Evolutionary conservation across 169 alveolate species (phyloP).

Genomic region (Perkinsus marinus): DNA sequence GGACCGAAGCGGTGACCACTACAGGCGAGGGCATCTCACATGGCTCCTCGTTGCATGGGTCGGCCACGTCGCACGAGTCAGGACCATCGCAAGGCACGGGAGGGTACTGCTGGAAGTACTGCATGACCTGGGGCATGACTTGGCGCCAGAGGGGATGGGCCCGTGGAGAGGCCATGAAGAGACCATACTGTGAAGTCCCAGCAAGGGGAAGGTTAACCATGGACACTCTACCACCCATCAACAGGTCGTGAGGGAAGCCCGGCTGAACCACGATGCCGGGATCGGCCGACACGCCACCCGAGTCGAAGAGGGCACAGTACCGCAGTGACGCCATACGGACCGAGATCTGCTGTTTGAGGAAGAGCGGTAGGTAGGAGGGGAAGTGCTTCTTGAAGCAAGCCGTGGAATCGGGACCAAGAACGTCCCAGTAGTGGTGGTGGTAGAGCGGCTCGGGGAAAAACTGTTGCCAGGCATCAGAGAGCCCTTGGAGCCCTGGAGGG

Average conservation of each 20-base stretch:
- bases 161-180: neutral
- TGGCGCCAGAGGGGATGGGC: neutral
- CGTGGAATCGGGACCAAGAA: neutral
- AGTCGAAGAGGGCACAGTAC: neutral
- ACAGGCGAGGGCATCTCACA: neutral
- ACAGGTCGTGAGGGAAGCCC: neutral
- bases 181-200: neutral
- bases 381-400: neutral
- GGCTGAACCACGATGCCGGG: neutral
- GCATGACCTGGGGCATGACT: neutral
- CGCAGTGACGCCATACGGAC: neutral
- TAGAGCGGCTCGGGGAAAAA: neutral
- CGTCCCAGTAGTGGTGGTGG: neutral
- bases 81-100: neutral
- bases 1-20: neutral
- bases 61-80: neutral
- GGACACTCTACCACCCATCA: neutral
- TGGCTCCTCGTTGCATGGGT: neutral
- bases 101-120: neutral
- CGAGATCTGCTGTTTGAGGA: neutral
- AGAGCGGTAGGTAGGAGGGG: neutral
- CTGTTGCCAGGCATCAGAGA: neutral
- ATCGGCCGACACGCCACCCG: neutral
- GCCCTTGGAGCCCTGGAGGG: neutral
- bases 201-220: neutral